A percentile compares a stretch with the other conserved stretches of the same genome.
These are phyloP conservation scores for Chalciporus sp. DNA, from an alignment of 1,284 basidiomycete species.

Conservation along the genomic window DNA sequence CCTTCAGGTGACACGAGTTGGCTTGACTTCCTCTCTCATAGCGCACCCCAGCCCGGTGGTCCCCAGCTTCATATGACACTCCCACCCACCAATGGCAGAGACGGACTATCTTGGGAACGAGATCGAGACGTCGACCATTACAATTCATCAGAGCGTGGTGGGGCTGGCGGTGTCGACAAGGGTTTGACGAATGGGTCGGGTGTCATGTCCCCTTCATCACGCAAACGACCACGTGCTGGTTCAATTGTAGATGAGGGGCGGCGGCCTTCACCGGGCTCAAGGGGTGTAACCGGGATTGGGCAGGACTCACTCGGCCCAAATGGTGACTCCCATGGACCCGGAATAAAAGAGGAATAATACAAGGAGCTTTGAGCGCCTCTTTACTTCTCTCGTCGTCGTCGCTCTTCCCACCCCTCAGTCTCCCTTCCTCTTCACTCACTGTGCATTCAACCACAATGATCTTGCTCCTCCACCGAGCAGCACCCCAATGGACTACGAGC, in stretches of 20 bases:
- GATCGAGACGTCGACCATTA: constrained; percentile 32
- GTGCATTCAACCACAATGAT: not conserved
- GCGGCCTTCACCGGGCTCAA: constrained; percentile 26
- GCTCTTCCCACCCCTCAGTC: not conserved
- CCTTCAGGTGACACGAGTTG: constrained; percentile 33
- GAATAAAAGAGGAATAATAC: constrained; percentile 28
- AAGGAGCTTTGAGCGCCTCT: not conserved
- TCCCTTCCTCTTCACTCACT: too few species aligned
- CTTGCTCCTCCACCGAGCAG: not conserved
- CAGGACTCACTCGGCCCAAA: constrained; percentile 17
- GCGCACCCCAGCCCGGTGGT: constrained; percentile 21
- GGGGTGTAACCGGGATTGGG: constrained; percentile 16
- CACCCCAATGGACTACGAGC: constrained; percentile 1
- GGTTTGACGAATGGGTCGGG: constrained; percentile 19
- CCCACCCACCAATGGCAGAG: constrained; percentile 27
- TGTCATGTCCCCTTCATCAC: constrained; percentile 27
- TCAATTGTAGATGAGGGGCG: constrained; percentile 21
- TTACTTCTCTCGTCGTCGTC: not conserved
- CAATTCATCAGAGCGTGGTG: constrained; percentile 32
- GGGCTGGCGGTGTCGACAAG: constrained; percentile 16
- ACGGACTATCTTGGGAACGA: constrained; percentile 33
- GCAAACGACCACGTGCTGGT: constrained; percentile 31
- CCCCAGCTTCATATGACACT: constrained; percentile 34
- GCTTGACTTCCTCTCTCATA: constrained; percentile 36
- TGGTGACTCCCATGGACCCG: constrained; percentile 15